A percentile compares a stretch with the other conserved stretches of the same genome.
phyloP scores from a whole-genome alignment of 371 early-diverging fungal species.

The Apophysomyces trapeziformis region DNA sequence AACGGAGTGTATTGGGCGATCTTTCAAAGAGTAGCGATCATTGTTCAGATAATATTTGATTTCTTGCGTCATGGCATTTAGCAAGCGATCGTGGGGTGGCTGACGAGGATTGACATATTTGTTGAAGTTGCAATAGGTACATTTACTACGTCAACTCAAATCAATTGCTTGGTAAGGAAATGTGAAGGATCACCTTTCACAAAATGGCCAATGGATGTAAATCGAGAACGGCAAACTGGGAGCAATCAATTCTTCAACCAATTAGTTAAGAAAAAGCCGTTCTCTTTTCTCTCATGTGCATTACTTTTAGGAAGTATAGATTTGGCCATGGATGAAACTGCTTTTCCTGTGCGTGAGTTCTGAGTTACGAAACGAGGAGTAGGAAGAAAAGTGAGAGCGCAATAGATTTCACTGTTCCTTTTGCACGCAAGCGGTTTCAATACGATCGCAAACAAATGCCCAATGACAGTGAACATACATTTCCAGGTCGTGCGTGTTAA shows the following conservation, averaged over 20 bases:
- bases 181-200: slow-evolving; percentile 57
- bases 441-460: too few species aligned
- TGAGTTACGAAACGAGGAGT: too few species aligned
- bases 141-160: slow-evolving; percentile 58
- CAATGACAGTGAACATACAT: too few species aligned
- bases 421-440: too few species aligned
- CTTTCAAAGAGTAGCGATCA: slow-evolving; percentile 31
- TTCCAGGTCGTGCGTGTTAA: too few species aligned
- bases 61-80: slow-evolving; percentile 56
- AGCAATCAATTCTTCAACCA: not conserved
- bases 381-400: too few species aligned
- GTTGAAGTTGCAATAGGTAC: slow-evolving; percentile 88
- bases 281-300: not conserved
- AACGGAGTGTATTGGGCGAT: slow-evolving; percentile 58
- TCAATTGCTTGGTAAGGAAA: not conserved
- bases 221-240: slow-evolving; percentile 55
- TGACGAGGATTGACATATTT: slow-evolving; percentile 72
- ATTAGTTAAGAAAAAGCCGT: not conserved
- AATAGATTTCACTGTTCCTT: too few species aligned
- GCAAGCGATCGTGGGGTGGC: slow-evolving; percentile 61
- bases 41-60: slow-evolving; percentile 44
- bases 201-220: slow-evolving; percentile 90
- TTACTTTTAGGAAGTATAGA: not conserved
- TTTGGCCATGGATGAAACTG: not conserved
- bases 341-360: not conserved